Base-by-base conservation (phyloP, 257 asterid species). In the Pogostemon cablin region DNA sequence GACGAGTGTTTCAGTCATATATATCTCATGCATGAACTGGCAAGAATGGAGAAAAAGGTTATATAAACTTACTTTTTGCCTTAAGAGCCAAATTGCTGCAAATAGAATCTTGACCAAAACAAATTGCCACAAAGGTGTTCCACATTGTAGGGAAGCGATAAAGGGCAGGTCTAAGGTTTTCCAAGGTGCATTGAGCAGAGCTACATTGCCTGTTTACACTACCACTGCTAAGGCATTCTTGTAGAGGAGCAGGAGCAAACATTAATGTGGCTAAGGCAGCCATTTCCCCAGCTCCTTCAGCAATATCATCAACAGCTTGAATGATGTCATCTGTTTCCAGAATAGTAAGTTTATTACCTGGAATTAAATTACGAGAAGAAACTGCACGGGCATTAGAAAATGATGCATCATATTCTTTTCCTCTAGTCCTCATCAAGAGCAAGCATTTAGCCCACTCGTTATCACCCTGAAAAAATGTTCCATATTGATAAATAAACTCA, bases 241-340 rank as follows among this genome's bases (percentile, higher is more conserved):
- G 96, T 72, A 91, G 81, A 65, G 95, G 96, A 69, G 82, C 62
- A 67, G 98, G 96, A 65, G 99, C 92, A 84, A 86, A 91, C 90
- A 91, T 89, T 73, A 91, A 82, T 68, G 99, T 95, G 79, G 98
- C 99, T 79, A 95, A 72, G 78, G 99, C 96, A 11, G 96, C 95
- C 86, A 88, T 86, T 85, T 91, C 99, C 73, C 99, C 96, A 49
- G 96, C 96, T 82, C 96, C 96, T 86, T 95, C 99, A 4, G 99
- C 99, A 57, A 95, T 91, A 82, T 95, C 99, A 78, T 95, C 99
- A 79, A 95, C 98, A 57, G 95, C 89, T 75, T 75, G 85, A 73
- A 95, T 85, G 82, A 87, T 80, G 79, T 80, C 89, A 77, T 81
- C 91, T 44, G 84, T 77, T 79, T 84, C 96, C 84, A 81, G 59